Percentiles rank a stretch among this genome's conserved stretches.
phyloP scores from a whole-genome alignment of 768 basidiomycete genomes.

The Hericium rajendrae region DNA sequence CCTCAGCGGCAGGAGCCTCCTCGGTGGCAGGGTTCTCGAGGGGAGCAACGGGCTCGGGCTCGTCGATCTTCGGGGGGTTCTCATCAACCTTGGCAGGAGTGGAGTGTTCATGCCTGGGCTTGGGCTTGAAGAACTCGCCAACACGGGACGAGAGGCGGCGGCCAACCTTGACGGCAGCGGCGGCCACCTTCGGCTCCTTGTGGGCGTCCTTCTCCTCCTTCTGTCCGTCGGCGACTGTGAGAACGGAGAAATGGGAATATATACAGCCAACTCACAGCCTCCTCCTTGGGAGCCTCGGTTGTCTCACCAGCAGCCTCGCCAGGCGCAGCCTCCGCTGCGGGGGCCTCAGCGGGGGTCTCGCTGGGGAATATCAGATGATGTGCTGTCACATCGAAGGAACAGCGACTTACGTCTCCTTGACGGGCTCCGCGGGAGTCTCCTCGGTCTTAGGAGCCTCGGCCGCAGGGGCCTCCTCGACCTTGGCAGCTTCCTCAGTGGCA shows the following conservation, averaged over 20 bases:
- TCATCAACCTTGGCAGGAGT: conserved; percentile 79
- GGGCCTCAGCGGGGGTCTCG: conserved; percentile 32
- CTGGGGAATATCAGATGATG: conserved; percentile 16
- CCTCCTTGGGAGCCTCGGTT: conserved; percentile 47
- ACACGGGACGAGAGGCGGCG: conserved; percentile 83
- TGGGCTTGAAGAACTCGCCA: conserved; percentile 73
- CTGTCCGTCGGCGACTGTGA: conserved; percentile 13
- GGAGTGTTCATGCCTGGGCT: conserved; percentile 36
- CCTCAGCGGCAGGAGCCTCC: conserved; percentile 32
- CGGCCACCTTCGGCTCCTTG: conserved; percentile 31
- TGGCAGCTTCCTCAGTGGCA: conserved; percentile 30
- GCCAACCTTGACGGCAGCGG: conserved; percentile 46
- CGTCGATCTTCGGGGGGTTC: conserved; percentile 82
- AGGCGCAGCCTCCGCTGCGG: conserved; percentile 26
- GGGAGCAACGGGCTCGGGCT: conserved; percentile 73
- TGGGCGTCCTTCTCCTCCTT: conserved; percentile 40
- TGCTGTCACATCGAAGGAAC: background rate
- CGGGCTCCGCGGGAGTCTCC: conserved; percentile 30
- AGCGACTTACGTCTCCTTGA: conserved; percentile 59
- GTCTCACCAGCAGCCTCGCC: conserved; percentile 22
- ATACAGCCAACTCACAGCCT: conserved; percentile 34
- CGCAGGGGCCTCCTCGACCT: conserved; percentile 33
- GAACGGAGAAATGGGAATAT: background rate
- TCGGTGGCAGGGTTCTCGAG: conserved; percentile 69
- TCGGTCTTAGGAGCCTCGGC: conserved; percentile 32